A percentile compares a stretch with the other conserved stretches of the same genome.
Evolutionary conservation across 331 rosid species (phyloP).

Genomic region (Quercus tomentella): DNA sequence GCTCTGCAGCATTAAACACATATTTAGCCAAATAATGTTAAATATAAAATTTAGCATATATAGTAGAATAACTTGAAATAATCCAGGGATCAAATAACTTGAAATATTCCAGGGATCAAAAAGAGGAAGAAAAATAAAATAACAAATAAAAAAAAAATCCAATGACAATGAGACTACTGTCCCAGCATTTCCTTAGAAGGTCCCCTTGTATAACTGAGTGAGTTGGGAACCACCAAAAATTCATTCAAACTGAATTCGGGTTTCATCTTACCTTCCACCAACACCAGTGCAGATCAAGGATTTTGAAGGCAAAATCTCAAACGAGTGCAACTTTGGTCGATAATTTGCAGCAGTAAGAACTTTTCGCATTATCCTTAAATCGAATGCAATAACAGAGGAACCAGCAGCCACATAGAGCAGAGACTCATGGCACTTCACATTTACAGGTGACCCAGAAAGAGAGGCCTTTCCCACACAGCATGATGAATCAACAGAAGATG

Average conservation of each 20-base stretch:
- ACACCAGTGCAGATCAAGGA: slow-evolving; percentile 71
- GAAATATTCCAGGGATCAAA: no score
- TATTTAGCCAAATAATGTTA: background rate
- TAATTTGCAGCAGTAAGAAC: slow-evolving; percentile 50
- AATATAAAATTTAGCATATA: background rate
- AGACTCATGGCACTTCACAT: slow-evolving; percentile 76
- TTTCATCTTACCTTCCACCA: slow-evolving; percentile 48
- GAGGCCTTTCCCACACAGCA: slow-evolving; percentile 77
- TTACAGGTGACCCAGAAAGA: slow-evolving; percentile 48
- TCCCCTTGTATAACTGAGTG: background rate
- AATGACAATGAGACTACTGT: background rate
- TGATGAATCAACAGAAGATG: slow-evolving; percentile 54
- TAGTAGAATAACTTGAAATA: no score
- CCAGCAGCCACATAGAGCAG: slow-evolving; percentile 66
- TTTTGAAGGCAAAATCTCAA: slow-evolving; percentile 60
- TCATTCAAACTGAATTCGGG: background rate
- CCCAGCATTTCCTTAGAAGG: background rate
- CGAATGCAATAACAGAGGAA: slow-evolving; percentile 62
- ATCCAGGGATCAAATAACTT: no score
- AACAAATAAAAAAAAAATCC: no score
- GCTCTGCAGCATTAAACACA: slow-evolving; percentile 47
- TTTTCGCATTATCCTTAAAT: slow-evolving; percentile 80
- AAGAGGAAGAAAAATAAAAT: no score
- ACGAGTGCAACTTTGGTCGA: slow-evolving; percentile 49
- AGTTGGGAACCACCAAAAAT: background rate